A percentile compares a stretch with the other conserved stretches of the same genome.
phyloP scores from a whole-genome alignment of 2,329 filamentous ascomycete genomes.

The Colletotrichum lindemuthianum region DNA sequence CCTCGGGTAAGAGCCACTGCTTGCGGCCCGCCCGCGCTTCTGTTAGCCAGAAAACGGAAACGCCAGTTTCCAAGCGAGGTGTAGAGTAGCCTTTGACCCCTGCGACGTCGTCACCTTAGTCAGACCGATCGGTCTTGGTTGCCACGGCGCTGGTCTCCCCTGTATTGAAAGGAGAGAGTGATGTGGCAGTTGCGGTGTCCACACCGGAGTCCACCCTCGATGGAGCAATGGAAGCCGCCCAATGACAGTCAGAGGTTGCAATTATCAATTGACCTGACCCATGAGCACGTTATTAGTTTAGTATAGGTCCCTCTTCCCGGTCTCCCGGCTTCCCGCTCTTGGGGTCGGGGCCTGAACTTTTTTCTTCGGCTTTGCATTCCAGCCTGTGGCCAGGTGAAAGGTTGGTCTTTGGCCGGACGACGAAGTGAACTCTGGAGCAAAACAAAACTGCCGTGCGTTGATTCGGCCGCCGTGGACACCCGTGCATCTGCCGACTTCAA shows the following conservation, averaged over 20 bases:
- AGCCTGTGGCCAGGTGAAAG: conserved; percentile 1
- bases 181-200: conserved; percentile 26
- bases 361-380: conserved; percentile 16
- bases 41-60: conserved; percentile 32
- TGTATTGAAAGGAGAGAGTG: conserved; percentile 30
- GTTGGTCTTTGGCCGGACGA: conserved; percentile 2
- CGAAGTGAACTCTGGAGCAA: neutral
- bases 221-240: conserved; percentile 1
- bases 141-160: conserved; percentile 17
- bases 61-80: neutral
- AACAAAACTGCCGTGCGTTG: too few relatives aligned
- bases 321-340: conserved; percentile 32
- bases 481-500: neutral
- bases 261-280: neutral
- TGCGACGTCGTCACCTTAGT: conserved; percentile 11
- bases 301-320: conserved; percentile 29
- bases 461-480: too few relatives aligned
- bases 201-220: neutral
- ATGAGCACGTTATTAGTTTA: conserved; percentile 1
- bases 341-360: conserved; percentile 26
- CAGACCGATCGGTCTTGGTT: conserved; percentile 25
- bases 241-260: conserved; percentile 3
- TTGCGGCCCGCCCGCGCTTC: conserved; percentile 31
- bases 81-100: neutral
- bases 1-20: conserved; percentile 22